Base-by-base conservation (phyloP, 2,329 filamentous ascomycete genomes). In the Fusarium sp. region DNA sequence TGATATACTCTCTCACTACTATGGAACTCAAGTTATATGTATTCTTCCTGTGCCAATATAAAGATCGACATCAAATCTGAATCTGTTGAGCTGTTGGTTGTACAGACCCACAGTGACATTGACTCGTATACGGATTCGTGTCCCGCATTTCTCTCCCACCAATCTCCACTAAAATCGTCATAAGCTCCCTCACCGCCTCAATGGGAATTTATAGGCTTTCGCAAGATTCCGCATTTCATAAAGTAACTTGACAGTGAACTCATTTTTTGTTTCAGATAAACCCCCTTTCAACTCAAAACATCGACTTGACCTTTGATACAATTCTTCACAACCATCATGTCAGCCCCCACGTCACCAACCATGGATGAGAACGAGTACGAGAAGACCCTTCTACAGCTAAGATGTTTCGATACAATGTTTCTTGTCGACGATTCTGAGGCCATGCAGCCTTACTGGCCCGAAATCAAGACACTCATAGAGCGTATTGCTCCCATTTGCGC, bases 351-450 rank as follows among this genome's bases (percentile, higher is more conserved):
- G 16, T 34, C 59, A 30, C 7, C 57, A 34, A 4, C n/a, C 10
- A 61, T 37, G 26, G 31, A 62, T 18, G 41, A 13, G 6, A 16
- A 13, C 7, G 59, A 62, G 59, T 54, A 41, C n/a, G 59, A 62
- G 34, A 62, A 43, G 23, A 62, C 59, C 6, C 59, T 62, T 12
- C 42, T 62, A 11, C 59, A 62, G 23, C 23, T 62, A 3, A 42
- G 59, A 62, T 62, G 59, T 11, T 62, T 62, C 18, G 59, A 62
- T 13, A 62, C 59, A 18, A 62, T 62, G 59, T 62, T 62, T 28
- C 41, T 62, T 1, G 46, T 62, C 13, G 59, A 62, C 6, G 59
- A 62, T 31, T 62, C 59, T 12, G 59, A 62, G 11, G 41, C 41
- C 4, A 62, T 62, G 59, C 57, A 62, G 26, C 59, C 57, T 7